Base-by-base conservation (phyloP, 2,329 filamentous ascomycete genomes). In the Hypoxylon sp. region DNA sequence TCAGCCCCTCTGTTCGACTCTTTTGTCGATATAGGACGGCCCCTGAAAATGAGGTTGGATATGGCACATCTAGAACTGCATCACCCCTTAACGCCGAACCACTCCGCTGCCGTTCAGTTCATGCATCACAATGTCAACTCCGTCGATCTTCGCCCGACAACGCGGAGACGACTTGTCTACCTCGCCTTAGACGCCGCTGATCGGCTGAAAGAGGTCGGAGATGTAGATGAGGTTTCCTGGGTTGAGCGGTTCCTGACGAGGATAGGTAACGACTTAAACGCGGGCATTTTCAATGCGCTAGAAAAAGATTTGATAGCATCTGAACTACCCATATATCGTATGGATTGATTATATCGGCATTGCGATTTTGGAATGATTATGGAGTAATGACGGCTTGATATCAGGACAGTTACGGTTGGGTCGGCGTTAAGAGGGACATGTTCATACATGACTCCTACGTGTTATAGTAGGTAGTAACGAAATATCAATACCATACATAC, bases 61-160 rank as follows among this genome's bases (percentile, higher is more conserved):
- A 70, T 73, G 21, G 81, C 81, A 0, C 82, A 84, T 57, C 70
- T 85, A 3, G 72, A 78, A 19, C 71, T 85, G 1, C 72, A 80
- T 48, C 81, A 84, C 60, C 82, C 82, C 0, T 76, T 76, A 0
- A 69, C 71, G 2, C 81, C 82, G 0, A 73, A 74, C 17, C 72
- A 77, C 15, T 65, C 69, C 2, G 71, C 73, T 1, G 82, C 82
- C 0, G 60, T 84, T 7, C 62, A 71, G 2, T 75, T 78, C 43
- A 73, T 84, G 12, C 56, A 67, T 29, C 20, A 29, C 9, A 53
- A 42, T 9, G 35, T 35, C 6, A 23, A 52, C 1, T 17, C 50
- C n/a, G 16, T 29, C 3, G 15, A 37, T 7, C 37, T 50, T 17
- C 9, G 7, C 27, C 9, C 56, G 9, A 17, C 7, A 7, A 23